Conservation (phyloP, 1,284 basidiomycete genomes). For the Albatrellus sp. region DNA sequence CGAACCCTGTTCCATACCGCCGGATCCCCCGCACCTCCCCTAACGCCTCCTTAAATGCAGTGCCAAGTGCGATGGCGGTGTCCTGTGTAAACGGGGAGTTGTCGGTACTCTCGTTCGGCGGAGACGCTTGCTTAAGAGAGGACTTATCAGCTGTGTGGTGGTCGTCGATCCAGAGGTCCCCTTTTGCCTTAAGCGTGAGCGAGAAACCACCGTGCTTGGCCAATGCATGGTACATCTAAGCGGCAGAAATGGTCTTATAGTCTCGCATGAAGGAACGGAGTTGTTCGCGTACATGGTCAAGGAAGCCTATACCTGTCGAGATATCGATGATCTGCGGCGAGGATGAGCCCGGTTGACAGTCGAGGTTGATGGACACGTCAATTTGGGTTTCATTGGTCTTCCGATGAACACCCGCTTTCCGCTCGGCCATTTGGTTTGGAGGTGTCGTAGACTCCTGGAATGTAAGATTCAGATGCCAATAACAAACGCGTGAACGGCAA, state of each 20-base stretch:
- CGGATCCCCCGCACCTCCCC: slow-evolving; percentile 93
- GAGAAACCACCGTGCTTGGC: slow-evolving; percentile 93
- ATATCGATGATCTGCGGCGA: slow-evolving; percentile 73
- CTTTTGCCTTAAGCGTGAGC: slow-evolving; percentile 81
- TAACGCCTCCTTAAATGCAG: slow-evolving; percentile 91
- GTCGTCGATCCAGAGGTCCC: slow-evolving; percentile 97
- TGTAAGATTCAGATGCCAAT: neutral
- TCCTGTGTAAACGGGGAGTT: slow-evolving; percentile 52
- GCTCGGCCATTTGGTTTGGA: slow-evolving; percentile 28
- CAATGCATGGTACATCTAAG: slow-evolving; percentile 88
- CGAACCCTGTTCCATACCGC: slow-evolving; percentile 93
- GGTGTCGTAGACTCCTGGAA: neutral
- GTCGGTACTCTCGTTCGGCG: slow-evolving; percentile 10
- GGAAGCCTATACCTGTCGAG: slow-evolving; percentile 93
- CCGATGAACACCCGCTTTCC: slow-evolving; percentile 68
- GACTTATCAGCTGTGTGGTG: slow-evolving; percentile 95
- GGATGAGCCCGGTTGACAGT: slow-evolving; percentile 57
- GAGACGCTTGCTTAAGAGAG: slow-evolving; percentile 8
- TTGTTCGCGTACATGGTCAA: slow-evolving; percentile 75
- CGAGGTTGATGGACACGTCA: slow-evolving; percentile 72
- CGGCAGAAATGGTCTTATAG: neutral
- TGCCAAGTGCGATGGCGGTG: slow-evolving; percentile 84
- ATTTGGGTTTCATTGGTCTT: slow-evolving; percentile 94
- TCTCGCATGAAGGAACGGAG: neutral
- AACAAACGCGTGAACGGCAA: neutral